Base-by-base conservation (phyloP, 441 rosid genomes). In the Hura crepitans region DNA sequence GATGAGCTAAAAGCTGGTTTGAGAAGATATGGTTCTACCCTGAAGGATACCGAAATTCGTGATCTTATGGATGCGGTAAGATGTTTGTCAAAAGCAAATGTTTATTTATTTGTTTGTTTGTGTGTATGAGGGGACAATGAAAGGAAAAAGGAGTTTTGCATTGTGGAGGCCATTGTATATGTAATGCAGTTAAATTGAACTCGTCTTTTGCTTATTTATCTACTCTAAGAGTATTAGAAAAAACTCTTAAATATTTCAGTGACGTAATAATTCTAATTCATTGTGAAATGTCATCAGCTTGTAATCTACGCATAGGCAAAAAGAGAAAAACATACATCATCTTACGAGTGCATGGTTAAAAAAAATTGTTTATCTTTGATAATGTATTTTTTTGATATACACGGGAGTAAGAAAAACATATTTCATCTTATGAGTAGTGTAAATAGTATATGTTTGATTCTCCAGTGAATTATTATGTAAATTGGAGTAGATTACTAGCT, bases 1-100 rank as follows among this genome's bases (percentile, higher is more conserved):
- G 99, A 96, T 79, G 99, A 96, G 76, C 98, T 96, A 71, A 96
- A 92, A 83, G 99, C 98, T 74, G 99, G 99, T 68, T 81, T 96
- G 70, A 82, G 88, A 87, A 87, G 92, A 88, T 96, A 96, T 81
- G 99, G 99, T 25, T 89, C 98, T 65, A 96, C 98, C n/a, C 60
- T 96, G 86, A 92, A 96, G 77, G 99, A 96, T 72, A 84, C 87
- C 0, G 99, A 96, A 84, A 96, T 96, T 64, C 88, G 93, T 70
- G 96, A 89, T 81, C 99, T 96, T 69, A 96, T 96, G 99, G 93
- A 88, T 75, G 99, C 99, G 56, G 99, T 96, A 87, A 82, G 78
- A 77, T 66, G 33, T 6, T 62, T 45, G 8, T 20, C 18, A 12
- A 46, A 42, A 11, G n/a, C 42, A 5, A 13, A 61, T 56, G 1